phyloP scores from a whole-genome alignment of 208 protist genomes.

The Leishmania tarentolae region DNA sequence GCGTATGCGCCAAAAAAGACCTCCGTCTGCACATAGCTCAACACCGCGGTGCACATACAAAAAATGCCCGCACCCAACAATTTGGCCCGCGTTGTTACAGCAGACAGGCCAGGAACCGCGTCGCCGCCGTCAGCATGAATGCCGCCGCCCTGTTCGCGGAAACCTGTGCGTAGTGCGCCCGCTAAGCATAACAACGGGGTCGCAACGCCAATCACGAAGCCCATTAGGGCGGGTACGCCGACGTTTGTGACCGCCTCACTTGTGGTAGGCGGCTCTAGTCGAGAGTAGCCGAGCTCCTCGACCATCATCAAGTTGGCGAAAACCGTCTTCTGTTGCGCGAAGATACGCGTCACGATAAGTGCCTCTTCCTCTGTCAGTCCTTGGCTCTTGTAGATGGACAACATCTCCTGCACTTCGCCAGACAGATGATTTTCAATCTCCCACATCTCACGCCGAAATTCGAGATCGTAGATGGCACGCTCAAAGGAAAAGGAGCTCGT shows the following conservation, averaged over 20 bases:
- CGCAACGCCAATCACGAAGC: conserved; percentile 51
- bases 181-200: conserved; percentile 30
- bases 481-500: conserved; percentile 64
- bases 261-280: conserved; percentile 69
- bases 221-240: conserved; percentile 56
- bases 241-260: conserved; percentile 66
- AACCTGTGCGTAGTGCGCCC: not conserved
- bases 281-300: conserved; percentile 93
- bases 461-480: conserved; percentile 77
- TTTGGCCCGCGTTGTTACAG: conserved; percentile 10
- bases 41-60: conserved; percentile 19
- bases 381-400: conserved; percentile 91
- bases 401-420: conserved; percentile 93
- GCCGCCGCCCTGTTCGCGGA: not conserved
- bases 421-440: conserved; percentile 93
- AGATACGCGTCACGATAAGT: conserved; percentile 80
- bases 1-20: conserved; percentile 85
- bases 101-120: not conserved
- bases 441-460: conserved; percentile 92
- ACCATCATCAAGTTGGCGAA: conserved; percentile 96
- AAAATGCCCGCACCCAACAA: conserved; percentile 34
- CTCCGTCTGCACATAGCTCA: conserved; percentile 67
- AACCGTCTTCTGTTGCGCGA: conserved; percentile 75
- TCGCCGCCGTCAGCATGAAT: not conserved
- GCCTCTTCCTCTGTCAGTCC: conserved; percentile 91